Percentiles rank a stretch among this genome's conserved stretches.
Evolutionary conservation across 345 rosid species (phyloP).

Genomic region (thale cress (Arabidopsis thaliana)): DNA sequence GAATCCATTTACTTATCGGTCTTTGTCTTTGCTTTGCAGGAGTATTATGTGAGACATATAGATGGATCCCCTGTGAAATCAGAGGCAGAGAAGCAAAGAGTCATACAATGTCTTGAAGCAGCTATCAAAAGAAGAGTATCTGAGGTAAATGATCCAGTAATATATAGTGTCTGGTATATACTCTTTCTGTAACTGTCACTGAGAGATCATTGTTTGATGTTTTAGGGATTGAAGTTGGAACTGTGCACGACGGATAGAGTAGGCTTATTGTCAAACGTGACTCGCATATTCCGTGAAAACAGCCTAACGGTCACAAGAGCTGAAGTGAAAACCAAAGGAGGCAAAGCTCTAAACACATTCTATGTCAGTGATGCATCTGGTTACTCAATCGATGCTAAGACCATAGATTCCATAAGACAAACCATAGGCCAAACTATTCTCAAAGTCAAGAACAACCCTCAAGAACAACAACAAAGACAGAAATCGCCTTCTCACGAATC

Average conservation of each 20-base stretch:
- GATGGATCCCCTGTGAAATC: slow-evolving; percentile 93
- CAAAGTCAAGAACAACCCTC: slow-evolving; percentile 71
- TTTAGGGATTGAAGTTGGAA: slow-evolving; percentile 91
- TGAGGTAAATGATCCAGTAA: slow-evolving; percentile 54
- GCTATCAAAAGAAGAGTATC: slow-evolving; percentile 94
- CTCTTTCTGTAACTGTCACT: slow-evolving; percentile 12
- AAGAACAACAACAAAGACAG: slow-evolving; percentile 50
- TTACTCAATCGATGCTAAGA: slow-evolving; percentile 66
- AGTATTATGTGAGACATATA: slow-evolving; percentile 80
- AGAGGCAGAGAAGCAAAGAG: slow-evolving; percentile 79
- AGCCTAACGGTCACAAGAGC: slow-evolving; percentile 87
- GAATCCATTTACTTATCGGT: background rate
- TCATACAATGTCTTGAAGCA: slow-evolving; percentile 91
- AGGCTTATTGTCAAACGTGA: slow-evolving; percentile 80
- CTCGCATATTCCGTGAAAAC: slow-evolving; percentile 91
- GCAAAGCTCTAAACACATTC: slow-evolving; percentile 85
- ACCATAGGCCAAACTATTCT: slow-evolving; percentile 83
- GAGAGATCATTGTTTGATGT: slow-evolving; percentile 15
- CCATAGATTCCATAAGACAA: slow-evolving; percentile 78
- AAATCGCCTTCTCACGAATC: slow-evolving; percentile 71
- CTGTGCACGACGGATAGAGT: slow-evolving; percentile 84
- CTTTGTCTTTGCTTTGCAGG: slow-evolving; percentile 52
- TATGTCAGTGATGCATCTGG: slow-evolving; percentile 89
- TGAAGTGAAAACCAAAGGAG: slow-evolving; percentile 83
- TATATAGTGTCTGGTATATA: background rate